A percentile compares a stretch with the other conserved stretches of the same genome.
Conservation (phyloP, 1,139 yeast species). For the Candida frijolesensis region DNA sequence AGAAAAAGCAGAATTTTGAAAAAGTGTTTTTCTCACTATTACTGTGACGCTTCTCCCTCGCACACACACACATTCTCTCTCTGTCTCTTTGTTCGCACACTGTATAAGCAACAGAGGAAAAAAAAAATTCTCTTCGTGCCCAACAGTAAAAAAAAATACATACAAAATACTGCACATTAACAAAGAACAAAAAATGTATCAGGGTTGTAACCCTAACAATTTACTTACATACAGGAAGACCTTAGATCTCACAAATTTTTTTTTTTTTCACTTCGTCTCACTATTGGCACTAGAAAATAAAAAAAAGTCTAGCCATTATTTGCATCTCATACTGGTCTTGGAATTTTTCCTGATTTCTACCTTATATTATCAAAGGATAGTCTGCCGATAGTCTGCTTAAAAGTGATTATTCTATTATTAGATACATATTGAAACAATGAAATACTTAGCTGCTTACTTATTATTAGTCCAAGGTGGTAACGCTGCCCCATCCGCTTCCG, state of each 20-base stretch:
- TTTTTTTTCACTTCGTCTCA: background rate
- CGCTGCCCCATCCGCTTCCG: constrained; percentile 74
- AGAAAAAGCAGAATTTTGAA: constrained; percentile 8
- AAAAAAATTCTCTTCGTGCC: background rate
- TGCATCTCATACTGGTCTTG: background rate
- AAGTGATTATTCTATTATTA: constrained; percentile 53
- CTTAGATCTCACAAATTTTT: background rate
- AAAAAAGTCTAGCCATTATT: background rate
- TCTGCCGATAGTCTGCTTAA: constrained; percentile 58
- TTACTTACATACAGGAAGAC: constrained; percentile 1
- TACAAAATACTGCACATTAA: constrained; percentile 9
- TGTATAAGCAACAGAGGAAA: background rate
- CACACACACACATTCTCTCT: background rate
- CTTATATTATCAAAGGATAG: constrained; percentile 49
- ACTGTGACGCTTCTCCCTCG: background rate
- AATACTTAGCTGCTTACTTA: constrained; percentile 90
- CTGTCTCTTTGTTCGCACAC: background rate
- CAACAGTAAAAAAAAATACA: background rate
- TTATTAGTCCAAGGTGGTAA: constrained; percentile 86
- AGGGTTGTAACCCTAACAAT: constrained; percentile 7
- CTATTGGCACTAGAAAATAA: background rate
- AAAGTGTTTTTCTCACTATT: constrained; percentile 12
- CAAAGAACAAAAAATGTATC: background rate
- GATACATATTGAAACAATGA: constrained; percentile 41
- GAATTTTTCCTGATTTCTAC: background rate